Conservation (phyloP, 1,139 yeast species). For the Candida albicans region DNA sequence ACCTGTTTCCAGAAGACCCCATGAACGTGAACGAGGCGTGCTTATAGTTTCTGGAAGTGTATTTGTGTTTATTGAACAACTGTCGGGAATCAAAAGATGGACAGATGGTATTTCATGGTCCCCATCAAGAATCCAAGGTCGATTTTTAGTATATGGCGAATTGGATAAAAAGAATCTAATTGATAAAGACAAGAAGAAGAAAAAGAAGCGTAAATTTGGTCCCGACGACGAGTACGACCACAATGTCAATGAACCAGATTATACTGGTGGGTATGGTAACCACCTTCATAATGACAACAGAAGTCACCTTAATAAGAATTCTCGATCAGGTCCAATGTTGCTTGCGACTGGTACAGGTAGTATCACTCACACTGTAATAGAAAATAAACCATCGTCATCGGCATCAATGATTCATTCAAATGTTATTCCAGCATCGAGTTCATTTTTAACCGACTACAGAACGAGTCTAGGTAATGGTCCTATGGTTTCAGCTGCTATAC, state of each 20-base stretch:
- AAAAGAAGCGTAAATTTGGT: constrained; percentile 29
- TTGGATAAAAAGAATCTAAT: constrained; percentile 54
- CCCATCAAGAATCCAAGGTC: constrained; percentile 81
- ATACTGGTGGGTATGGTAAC: not conserved
- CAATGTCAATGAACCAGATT: not conserved
- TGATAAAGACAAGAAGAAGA: constrained; percentile 33
- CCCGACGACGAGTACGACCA: constrained; percentile 16
- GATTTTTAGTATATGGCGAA: constrained; percentile 81
- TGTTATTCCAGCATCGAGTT: constrained; percentile 14
- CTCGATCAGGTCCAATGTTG: not conserved
- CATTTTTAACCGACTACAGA: constrained; percentile 12
- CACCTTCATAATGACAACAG: not conserved
- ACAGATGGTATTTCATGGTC: constrained; percentile 94
- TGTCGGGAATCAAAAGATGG: constrained; percentile 87
- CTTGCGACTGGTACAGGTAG: not conserved
- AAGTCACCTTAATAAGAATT: not conserved
- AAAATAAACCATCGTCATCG: not conserved
- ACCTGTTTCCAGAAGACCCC: constrained; percentile 78
- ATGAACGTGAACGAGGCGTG: constrained; percentile 67
- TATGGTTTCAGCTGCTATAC: constrained; percentile 59
- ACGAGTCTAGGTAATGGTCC: constrained; percentile 46
- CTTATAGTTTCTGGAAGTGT: constrained; percentile 77
- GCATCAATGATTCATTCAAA: constrained; percentile 9
- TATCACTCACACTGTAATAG: not conserved
- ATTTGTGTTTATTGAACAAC: constrained; percentile 81